Conservation (phyloP, 345 rosid genomes). For the Sisymbrium altissimum region DNA sequence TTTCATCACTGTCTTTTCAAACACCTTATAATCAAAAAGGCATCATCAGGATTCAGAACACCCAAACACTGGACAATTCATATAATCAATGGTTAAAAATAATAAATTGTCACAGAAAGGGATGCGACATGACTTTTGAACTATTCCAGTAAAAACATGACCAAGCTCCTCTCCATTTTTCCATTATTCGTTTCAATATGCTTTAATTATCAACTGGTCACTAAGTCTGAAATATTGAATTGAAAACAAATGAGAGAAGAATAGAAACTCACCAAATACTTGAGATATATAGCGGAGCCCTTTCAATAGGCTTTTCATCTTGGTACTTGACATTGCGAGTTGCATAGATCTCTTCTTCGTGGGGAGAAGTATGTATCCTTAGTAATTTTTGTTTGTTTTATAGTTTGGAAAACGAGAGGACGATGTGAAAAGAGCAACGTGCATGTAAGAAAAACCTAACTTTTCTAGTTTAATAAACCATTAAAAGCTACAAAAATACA, state of each 20-base stretch:
- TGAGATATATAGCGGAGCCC: constrained; percentile 52
- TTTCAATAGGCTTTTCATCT: constrained; percentile 48
- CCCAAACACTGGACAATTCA: no score
- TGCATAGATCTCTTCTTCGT: constrained; percentile 5
- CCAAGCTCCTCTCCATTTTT: not conserved
- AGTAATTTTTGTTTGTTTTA: not conserved
- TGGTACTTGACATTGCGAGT: constrained; percentile 3
- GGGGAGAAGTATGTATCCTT: not conserved
- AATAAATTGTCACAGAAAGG: no score
- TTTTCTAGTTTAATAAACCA: not conserved
- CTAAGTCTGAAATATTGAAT: not conserved
- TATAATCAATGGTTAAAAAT: no score
- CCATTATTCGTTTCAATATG: not conserved
- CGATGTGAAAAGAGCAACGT: not conserved
- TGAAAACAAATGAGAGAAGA: not conserved
- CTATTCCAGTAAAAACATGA: not conserved
- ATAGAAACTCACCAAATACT: constrained; percentile 40
- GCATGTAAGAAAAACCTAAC: not conserved
- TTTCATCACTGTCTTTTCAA: no score
- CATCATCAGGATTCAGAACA: no score
- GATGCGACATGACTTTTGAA: no score
- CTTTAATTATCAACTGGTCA: not conserved
- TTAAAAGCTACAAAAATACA: not conserved
- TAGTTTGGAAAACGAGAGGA: not conserved
- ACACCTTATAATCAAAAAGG: no score